Conservation (phyloP, 2,329 filamentous ascomycete genomes). For the Metarhizium robertsii region DNA sequence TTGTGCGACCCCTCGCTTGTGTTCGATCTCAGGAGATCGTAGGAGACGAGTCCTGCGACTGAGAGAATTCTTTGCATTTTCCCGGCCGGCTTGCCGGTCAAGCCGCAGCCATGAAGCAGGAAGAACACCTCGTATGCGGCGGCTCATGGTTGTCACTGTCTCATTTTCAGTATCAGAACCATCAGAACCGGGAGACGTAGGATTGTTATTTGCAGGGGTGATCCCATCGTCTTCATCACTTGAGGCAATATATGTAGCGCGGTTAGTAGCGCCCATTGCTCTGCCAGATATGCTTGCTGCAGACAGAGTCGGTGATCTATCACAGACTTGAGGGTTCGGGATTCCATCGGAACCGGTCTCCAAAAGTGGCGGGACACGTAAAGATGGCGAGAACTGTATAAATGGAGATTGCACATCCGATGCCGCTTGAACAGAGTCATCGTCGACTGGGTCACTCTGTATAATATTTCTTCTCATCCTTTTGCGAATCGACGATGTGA, state of each 20-base stretch:
- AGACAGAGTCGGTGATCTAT: neutral
- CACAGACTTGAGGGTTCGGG: neutral
- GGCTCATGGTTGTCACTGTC: conserved; percentile 28
- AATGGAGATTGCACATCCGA: neutral
- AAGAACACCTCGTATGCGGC: conserved; percentile 49
- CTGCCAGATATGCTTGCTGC: neutral
- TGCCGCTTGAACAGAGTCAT: neutral
- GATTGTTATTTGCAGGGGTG: neutral
- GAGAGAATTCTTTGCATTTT: conserved; percentile 20
- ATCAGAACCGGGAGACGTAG: conserved; percentile 12
- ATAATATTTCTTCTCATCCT: conserved; percentile 20
- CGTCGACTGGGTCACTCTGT: conserved; percentile 22
- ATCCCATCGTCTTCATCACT: neutral
- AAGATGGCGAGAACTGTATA: neutral
- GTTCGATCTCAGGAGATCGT: conserved; percentile 27
- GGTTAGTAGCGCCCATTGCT: neutral
- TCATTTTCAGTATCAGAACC: conserved; percentile 32
- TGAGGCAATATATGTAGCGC: neutral
- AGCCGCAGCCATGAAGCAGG: conserved; percentile 60
- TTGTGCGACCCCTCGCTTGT: conserved; percentile 41
- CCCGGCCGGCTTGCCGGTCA: conserved; percentile 35
- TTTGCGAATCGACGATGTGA: conserved; percentile 19
- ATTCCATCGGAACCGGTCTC: neutral
- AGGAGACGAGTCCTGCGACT: conserved; percentile 17
- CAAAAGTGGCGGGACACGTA: neutral